phyloP scores from a whole-genome alignment of 805 yeast genomes.

The Candida patagonica region DNA sequence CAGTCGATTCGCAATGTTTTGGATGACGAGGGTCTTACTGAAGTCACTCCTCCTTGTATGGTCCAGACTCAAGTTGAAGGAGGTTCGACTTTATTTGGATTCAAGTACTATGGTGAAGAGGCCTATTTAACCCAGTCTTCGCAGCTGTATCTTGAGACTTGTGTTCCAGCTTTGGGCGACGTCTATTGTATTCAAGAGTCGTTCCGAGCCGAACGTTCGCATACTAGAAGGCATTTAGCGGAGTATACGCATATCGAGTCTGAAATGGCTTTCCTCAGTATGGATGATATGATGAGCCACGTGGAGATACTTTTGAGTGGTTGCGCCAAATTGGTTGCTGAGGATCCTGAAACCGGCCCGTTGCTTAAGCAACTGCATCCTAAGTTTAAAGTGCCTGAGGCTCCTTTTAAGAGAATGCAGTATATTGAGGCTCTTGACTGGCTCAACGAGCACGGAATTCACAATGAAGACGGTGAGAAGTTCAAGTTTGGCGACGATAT shows the following conservation, averaged over 20 bases:
- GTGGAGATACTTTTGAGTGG: slow-evolving; percentile 70
- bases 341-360: slow-evolving; percentile 90
- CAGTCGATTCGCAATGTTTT: slow-evolving; percentile 67
- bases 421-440: slow-evolving; percentile 88
- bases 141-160: slow-evolving; percentile 92
- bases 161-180: slow-evolving; percentile 93
- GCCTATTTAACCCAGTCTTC: slow-evolving; percentile 96
- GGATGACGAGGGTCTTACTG: slow-evolving; percentile 63
- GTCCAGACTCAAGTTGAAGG: slow-evolving; percentile 99
- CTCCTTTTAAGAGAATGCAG: slow-evolving; percentile 86
- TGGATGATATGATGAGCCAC: slow-evolving; percentile 79
- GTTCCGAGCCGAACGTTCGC: slow-evolving; percentile 98
- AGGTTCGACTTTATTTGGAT: slow-evolving; percentile 88
- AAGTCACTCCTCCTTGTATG: slow-evolving; percentile 99
- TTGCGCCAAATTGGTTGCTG: slow-evolving; percentile 64
- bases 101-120: slow-evolving; percentile 94
- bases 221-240: slow-evolving; percentile 94
- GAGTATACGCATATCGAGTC: slow-evolving; percentile 97
- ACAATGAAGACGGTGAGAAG: slow-evolving; percentile 87
- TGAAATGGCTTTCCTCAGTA: slow-evolving; percentile 79
- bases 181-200: slow-evolving; percentile 97
- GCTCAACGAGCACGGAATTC: slow-evolving; percentile 91
- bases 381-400: slow-evolving; percentile 65
- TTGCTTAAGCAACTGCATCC: slow-evolving; percentile 90
- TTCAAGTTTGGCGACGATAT: slow-evolving; percentile 98